Base-by-base conservation (phyloP, 768 basidiomycete species). In the Vararia minispora region DNA sequence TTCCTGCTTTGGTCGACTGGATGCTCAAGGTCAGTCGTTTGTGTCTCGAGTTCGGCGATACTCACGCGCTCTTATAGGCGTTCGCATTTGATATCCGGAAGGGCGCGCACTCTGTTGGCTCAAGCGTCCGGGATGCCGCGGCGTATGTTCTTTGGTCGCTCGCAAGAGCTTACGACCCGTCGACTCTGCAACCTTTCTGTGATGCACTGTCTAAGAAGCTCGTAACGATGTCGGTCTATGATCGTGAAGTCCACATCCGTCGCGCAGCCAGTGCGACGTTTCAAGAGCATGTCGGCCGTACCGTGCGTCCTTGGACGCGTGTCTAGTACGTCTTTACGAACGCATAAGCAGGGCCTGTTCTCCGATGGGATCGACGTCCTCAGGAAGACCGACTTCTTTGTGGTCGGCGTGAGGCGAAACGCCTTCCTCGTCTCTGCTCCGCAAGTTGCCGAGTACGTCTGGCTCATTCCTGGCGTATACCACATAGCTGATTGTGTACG, bases 211-310 rank as follows among this genome's bases (percentile, higher is more conserved):
- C 92, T 5, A 72, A 66, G 30, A 62, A 64, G 23, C 69, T 98
- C 42, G 75, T 79, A n/a, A 72, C 74, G 17, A 83, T 88, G 18
- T 76, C 94, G 1, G 62, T 89, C 22, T 92, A 77, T 54, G 95
- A 99, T 63, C 74, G 95, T 23, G 95, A 99, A 58, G 77, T 97
- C 21, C 87, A 89, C 44, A 90, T 99, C 39, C 73, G 95, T 18
- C 66, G 95, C 47, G 94, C 95, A 11, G 92, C 92, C 10, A 98
- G 94, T 58, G 95, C 95, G 13, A 88, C 92, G 10, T 98, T 88
- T 56, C 95, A 99, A 59, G 95, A 99, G 62, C 81, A 83, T 52
- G 95, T 97, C 27, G 95, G 95, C 10, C 68, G 95, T 54, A 82
- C 83, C 63, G 94, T 95, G 52, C 57, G 79, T 58, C 20, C 28